Percentiles rank a stretch among this genome's conserved stretches.
These are phyloP conservation scores for Salix koriyanagi DNA, from an alignment of 345 rosid genomes.

Conservation along the genomic window DNA sequence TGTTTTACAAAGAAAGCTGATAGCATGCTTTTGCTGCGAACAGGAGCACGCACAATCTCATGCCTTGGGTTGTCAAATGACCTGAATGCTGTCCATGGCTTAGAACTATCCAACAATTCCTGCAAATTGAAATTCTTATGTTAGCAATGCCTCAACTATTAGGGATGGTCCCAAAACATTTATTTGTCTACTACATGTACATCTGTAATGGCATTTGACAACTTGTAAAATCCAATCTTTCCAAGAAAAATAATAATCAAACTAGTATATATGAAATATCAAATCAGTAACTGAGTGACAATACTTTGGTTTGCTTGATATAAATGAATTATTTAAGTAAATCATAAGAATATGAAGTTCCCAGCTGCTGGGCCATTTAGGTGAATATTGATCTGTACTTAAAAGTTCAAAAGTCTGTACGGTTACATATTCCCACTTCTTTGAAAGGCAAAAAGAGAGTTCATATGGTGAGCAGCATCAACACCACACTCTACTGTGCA, in stretches of 20 bases:
- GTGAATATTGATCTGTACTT: not conserved
- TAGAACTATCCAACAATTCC: slow-evolving; percentile 58
- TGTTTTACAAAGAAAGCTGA: slow-evolving; percentile 82
- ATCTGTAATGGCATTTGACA: not conserved
- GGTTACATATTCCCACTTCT: not conserved
- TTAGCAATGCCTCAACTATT: not conserved
- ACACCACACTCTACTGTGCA: not conserved
- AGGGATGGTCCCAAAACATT: not conserved
- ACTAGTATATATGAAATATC: not conserved
- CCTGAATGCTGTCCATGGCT: slow-evolving; percentile 53
- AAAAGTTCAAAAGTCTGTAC: not conserved
- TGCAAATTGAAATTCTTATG: slow-evolving; percentile 28
- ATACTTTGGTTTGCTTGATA: not conserved
- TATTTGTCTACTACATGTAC: not conserved
- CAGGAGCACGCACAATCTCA: slow-evolving; percentile 56
- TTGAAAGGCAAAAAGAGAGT: not conserved
- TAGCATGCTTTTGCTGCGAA: slow-evolving; percentile 71
- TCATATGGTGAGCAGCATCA: not conserved
- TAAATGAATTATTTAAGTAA: not conserved
- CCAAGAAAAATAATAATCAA: not conserved
- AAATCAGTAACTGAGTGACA: not conserved
- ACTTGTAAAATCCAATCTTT: not conserved
- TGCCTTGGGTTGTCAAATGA: slow-evolving; percentile 61
- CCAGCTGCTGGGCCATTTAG: not conserved
- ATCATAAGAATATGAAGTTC: not conserved